Conservation (phyloP, 2,329 filamentous ascomycete species). For the Neurospora sp. region DNA sequence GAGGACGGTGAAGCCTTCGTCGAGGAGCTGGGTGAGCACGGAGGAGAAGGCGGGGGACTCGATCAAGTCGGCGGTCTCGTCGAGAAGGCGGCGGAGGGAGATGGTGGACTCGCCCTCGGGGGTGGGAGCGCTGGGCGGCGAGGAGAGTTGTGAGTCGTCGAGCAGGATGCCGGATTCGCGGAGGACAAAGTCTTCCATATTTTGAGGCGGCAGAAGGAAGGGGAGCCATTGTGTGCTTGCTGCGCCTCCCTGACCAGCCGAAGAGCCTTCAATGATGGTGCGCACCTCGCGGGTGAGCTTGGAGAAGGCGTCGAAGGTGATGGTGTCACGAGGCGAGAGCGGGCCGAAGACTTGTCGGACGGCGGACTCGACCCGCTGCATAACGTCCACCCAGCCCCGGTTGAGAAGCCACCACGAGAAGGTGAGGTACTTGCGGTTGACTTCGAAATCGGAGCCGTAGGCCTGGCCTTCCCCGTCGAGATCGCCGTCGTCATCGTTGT, state of each 20-base stretch:
- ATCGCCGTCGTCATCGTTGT: constrained; percentile 87
- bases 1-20: constrained; percentile 76
- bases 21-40: constrained; percentile 77
- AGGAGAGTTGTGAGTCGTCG: constrained; percentile 37
- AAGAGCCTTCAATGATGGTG: constrained; percentile 66
- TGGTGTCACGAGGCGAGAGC: constrained; percentile 78
- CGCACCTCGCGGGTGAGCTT: constrained; percentile 76
- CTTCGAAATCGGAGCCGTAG: constrained; percentile 91
- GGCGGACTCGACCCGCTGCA: constrained; percentile 71
- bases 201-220: constrained; percentile 69
- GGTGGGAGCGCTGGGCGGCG: constrained; percentile 15
- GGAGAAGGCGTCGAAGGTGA: constrained; percentile 71
- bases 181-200: constrained; percentile 75
- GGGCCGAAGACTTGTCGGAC: constrained; percentile 86
- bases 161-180: constrained; percentile 69
- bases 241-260: constrained; percentile 18
- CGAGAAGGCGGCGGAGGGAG: constrained; percentile 72
- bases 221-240: constrained; percentile 63
- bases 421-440: constrained; percentile 86
- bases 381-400: constrained; percentile 74
- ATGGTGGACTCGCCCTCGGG: constrained; percentile 31
- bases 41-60: constrained; percentile 87
- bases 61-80: constrained; percentile 92
- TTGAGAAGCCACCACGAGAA: constrained; percentile 98
- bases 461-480: constrained; percentile 74